Evolutionary conservation across 257 asterid genomes (phyloP).

Genomic region (Ligustrum vulgare): DNA sequence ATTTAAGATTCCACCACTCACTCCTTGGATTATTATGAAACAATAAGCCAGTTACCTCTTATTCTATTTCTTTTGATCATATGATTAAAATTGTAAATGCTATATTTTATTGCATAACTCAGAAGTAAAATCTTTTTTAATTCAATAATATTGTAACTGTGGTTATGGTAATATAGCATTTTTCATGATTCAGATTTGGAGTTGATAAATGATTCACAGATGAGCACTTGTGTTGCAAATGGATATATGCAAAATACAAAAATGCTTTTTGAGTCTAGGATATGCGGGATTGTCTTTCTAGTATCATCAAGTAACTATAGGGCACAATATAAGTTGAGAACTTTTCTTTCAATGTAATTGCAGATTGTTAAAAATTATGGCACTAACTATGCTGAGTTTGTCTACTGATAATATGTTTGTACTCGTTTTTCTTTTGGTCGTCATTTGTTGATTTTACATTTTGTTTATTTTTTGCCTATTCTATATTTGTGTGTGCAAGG

Average conservation of each 20-base stretch:
- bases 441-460: background rate
- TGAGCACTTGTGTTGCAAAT: background rate
- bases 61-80: background rate
- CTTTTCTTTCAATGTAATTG: background rate
- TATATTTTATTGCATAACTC: background rate
- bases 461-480: background rate
- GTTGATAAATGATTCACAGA: background rate
- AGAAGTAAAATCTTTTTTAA: no score
- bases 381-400: background rate
- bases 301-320: background rate
- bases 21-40: no score
- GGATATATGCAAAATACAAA: background rate
- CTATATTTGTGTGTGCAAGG: background rate
- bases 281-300: background rate
- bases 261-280: background rate
- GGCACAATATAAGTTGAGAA: conserved; percentile 3
- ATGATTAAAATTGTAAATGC: conserved; percentile 2
- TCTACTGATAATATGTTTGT: background rate
- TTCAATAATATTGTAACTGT: background rate
- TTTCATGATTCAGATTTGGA: background rate
- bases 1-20: no score
- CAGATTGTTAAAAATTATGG: background rate
- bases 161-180: background rate
- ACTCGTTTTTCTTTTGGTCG: conserved; percentile 4
- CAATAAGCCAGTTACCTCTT: background rate